These are phyloP conservation scores for Paspalum vaginatum DNA, from an alignment of 176 grass and related monocot species.

Conservation along the genomic window DNA sequence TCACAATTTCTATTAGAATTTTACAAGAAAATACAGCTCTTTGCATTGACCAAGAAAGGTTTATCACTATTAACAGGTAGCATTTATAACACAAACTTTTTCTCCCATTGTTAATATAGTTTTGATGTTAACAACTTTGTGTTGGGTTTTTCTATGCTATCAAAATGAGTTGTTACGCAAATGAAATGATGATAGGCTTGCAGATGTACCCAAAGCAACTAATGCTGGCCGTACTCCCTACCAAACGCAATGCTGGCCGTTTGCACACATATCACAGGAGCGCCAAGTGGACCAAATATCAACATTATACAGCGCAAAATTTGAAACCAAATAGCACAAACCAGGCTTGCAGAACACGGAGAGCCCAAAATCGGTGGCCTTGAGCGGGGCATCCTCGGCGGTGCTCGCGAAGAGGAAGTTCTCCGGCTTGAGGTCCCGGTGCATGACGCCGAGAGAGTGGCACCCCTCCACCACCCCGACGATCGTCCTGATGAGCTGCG, in stretches of 20 bases:
- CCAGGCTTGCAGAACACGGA: constrained; percentile 93
- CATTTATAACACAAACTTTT: background rate
- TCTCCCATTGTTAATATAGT: background rate
- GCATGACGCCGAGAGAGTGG: constrained; percentile 96
- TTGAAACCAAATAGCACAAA: constrained; percentile 1
- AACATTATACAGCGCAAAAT: constrained; percentile 8
- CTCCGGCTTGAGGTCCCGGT: constrained; percentile 92
- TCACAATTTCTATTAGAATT: constrained; percentile 18
- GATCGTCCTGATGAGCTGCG: constrained; percentile 84
- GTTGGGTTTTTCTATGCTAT: background rate
- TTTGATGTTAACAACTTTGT: background rate
- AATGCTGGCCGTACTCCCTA: background rate
- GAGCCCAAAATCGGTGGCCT: constrained; percentile 95
- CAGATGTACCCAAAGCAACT: constrained; percentile 3
- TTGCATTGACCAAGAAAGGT: background rate
- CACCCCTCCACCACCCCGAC: constrained; percentile 88
- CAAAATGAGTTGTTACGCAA: constrained; percentile 18
- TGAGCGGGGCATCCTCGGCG: constrained; percentile 79
- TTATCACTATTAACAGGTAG: background rate
- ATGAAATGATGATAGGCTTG: background rate
- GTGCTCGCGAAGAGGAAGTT: constrained; percentile 91
- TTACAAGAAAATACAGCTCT: background rate
- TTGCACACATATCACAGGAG: background rate
- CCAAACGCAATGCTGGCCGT: background rate
- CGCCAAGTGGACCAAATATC: background rate